These are phyloP conservation scores for Ocimum tenuiflorum DNA, from an alignment of 257 asterid genomes.

Conservation along the genomic window DNA sequence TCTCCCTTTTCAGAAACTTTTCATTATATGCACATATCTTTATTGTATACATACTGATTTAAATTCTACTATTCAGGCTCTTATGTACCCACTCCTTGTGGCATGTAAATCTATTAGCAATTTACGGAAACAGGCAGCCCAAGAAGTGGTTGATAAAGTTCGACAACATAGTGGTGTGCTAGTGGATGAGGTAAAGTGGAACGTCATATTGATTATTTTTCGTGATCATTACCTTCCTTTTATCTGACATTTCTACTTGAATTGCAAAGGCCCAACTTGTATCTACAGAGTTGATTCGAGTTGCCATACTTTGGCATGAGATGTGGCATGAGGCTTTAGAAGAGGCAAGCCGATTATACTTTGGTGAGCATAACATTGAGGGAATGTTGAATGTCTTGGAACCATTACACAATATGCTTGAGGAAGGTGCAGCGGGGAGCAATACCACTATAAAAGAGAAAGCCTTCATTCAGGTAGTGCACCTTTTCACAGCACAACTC, in stretches of 20 bases:
- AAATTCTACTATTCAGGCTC: slow-evolving; percentile 66
- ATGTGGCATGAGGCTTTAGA: slow-evolving; percentile 98
- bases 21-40: not conserved
- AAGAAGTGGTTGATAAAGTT: slow-evolving; percentile 96
- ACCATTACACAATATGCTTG: slow-evolving; percentile 92
- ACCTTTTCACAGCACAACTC: not conserved
- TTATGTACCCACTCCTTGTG: slow-evolving; percentile 99
- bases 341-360: slow-evolving; percentile 98
- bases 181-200: slow-evolving; percentile 75
- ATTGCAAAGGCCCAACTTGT: slow-evolving; percentile 88
- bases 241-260: slow-evolving; percentile 27
- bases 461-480: slow-evolving; percentile 82
- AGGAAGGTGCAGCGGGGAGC: slow-evolving; percentile 80
- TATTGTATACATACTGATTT: slow-evolving; percentile 6
- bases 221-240: slow-evolving; percentile 15
- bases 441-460: slow-evolving; percentile 82
- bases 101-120: slow-evolving; percentile 96
- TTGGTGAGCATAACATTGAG: slow-evolving; percentile 95
- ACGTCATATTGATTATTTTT: not conserved
- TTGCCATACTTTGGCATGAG: slow-evolving; percentile 99
- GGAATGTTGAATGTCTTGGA: slow-evolving; percentile 92
- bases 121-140: slow-evolving; percentile 90
- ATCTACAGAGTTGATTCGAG: slow-evolving; percentile 92
- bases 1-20: not conserved
- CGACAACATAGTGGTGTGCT: slow-evolving; percentile 92